Evolutionary conservation across 1,139 yeast species (phyloP).

Genomic region (Candida glucosophila): DNA sequence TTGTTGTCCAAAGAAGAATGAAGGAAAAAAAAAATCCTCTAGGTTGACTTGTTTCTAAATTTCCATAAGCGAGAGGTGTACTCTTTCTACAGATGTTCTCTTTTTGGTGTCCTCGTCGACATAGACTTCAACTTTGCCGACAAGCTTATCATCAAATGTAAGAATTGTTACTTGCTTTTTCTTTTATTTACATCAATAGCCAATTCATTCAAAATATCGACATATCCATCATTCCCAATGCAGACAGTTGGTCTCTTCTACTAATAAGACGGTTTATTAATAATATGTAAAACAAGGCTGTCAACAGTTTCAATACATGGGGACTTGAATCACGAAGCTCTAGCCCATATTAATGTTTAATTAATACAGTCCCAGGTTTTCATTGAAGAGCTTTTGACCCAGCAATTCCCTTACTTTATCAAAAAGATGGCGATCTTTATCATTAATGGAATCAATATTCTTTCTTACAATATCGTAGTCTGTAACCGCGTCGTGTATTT

Average conservation of each 20-base stretch:
- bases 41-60: too few species aligned
- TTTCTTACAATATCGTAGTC: slow-evolving; percentile 45
- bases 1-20: too few species aligned
- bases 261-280: too few species aligned
- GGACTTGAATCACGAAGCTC: too few species aligned
- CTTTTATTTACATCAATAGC: slow-evolving; percentile 43
- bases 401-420: slow-evolving; percentile 36
- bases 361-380: slow-evolving; percentile 71
- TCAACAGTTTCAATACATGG: too few species aligned
- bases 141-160: slow-evolving; percentile 52
- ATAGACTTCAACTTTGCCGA: slow-evolving; percentile 80
- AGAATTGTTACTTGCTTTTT: slow-evolving; percentile 67
- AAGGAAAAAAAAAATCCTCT: too few species aligned
- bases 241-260: slow-evolving; percentile 4
- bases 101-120: slow-evolving; percentile 50
- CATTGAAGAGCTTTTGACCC: slow-evolving; percentile 50
- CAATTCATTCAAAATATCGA: slow-evolving; percentile 7
- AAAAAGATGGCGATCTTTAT: slow-evolving; percentile 35
- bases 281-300: too few species aligned
- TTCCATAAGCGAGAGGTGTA: slow-evolving; percentile 64
- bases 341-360: slow-evolving; percentile 2
- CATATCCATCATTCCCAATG: slow-evolving; percentile 6
- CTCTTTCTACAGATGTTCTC: slow-evolving; percentile 75
- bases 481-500: slow-evolving; percentile 53
- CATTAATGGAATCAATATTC: slow-evolving; percentile 20